Conservation (phyloP, 2,329 filamentous ascomycete species). For the Hymenoscyphus infarciens region DNA sequence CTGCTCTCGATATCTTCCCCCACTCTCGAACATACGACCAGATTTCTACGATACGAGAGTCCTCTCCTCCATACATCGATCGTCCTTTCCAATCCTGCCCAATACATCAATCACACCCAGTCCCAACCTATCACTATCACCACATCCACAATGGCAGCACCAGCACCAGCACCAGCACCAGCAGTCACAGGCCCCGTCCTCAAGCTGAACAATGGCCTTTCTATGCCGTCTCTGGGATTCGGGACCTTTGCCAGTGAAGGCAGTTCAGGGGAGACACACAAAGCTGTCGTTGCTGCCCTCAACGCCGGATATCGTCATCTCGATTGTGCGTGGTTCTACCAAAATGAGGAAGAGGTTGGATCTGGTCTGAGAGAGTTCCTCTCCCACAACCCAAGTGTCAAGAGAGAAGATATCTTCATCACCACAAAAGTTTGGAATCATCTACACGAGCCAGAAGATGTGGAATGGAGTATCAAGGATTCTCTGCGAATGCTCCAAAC, state of each 20-base stretch:
- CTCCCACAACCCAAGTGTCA: conserved; percentile 52
- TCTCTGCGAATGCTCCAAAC: conserved; percentile 69
- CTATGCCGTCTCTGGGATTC: conserved; percentile 44
- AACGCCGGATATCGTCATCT: conserved; percentile 63
- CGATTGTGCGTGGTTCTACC: conserved; percentile 74
- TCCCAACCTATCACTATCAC: neutral
- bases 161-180: conserved; percentile 28
- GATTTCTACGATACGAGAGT: neutral
- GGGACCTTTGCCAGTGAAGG: conserved; percentile 38
- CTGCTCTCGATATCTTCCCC: neutral
- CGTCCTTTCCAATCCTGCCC: neutral
- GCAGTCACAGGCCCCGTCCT: conserved; percentile 32
- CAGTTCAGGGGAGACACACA: conserved; percentile 43
- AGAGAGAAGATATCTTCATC: conserved; percentile 77
- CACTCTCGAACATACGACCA: conserved; percentile 3
- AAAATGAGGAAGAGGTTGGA: conserved; percentile 80
- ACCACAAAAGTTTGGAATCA: conserved; percentile 85
- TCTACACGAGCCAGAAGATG: conserved; percentile 60
- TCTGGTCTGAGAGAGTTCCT: conserved; percentile 72
- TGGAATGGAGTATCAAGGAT: conserved; percentile 67
- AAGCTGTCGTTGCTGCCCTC: conserved; percentile 56
- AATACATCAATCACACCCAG: neutral
- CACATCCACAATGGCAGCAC: conserved; percentile 23
- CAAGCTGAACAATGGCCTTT: conserved; percentile 38
- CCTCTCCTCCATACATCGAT: neutral